Conservation (phyloP, 176 grass and related monocot genomes). For the Oryza glaberrima region DNA sequence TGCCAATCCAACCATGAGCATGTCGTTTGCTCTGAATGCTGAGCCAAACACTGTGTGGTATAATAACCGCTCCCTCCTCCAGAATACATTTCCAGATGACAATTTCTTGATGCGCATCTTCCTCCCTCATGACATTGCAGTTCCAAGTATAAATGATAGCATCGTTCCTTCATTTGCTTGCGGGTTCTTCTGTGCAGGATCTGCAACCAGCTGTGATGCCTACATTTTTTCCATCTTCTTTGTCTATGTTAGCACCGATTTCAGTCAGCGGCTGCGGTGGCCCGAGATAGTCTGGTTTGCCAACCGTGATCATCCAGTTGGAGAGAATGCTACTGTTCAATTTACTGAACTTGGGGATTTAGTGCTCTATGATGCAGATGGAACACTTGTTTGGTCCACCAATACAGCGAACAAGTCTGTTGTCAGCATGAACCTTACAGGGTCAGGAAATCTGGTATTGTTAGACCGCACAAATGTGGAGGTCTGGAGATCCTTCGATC, state of each 20-base stretch:
- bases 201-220: conserved; percentile 1
- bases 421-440: conserved; percentile 32
- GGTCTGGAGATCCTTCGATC: conserved; percentile 55
- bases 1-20: too few species aligned
- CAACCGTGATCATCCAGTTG: conserved; percentile 39
- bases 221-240: conserved; percentile 25
- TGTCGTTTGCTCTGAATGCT: neutral
- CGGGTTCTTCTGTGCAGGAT: conserved; percentile 46
- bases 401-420: neutral
- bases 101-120: conserved; percentile 16
- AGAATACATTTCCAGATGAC: neutral
- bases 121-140: neutral
- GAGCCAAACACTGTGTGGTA: neutral
- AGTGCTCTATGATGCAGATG: conserved; percentile 41
- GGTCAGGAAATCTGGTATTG: conserved; percentile 47
- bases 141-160: neutral
- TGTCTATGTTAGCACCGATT: neutral
- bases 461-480: conserved; percentile 19
- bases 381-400: conserved; percentile 45
- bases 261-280: too few species aligned
- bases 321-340: conserved; percentile 50
- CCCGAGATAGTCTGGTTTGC: conserved; percentile 47
- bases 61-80: conserved; percentile 29
- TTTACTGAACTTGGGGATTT: conserved; percentile 35
- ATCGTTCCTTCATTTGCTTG: conserved; percentile 42